A percentile compares a stretch with the other conserved stretches of the same genome.
phyloP scores from a whole-genome alignment of 2,329 filamentous ascomycete genomes.

The Phialophora verrucosa region DNA sequence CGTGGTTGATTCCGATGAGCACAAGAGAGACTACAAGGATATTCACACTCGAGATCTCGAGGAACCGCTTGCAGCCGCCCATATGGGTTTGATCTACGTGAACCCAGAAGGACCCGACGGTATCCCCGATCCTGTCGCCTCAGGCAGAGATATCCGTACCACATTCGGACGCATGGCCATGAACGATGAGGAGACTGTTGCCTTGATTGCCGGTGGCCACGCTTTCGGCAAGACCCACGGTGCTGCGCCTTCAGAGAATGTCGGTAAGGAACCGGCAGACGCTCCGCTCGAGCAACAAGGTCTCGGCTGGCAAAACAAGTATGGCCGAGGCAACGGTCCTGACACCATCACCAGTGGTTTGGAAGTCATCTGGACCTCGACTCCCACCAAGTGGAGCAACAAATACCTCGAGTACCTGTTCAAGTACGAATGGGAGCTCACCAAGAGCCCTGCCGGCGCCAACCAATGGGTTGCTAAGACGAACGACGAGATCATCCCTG shows the following conservation, averaged over 20 bases:
- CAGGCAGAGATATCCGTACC: conserved; percentile 73
- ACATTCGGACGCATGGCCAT: conserved; percentile 82
- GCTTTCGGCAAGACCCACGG: conserved; percentile 82
- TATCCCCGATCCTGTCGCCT: conserved; percentile 70
- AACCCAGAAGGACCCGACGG: conserved; percentile 80
- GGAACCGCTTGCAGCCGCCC: conserved; percentile 68
- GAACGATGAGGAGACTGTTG: conserved; percentile 82
- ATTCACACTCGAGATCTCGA: conserved; percentile 69
- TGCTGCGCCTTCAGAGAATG: conserved; percentile 66
- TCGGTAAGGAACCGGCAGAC: conserved; percentile 71
- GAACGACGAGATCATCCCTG: conserved; percentile 69
- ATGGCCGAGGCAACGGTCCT: conserved; percentile 69
- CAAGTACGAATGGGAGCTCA: conserved; percentile 77
- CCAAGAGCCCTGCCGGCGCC: conserved; percentile 75
- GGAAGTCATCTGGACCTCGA: conserved; percentile 80
- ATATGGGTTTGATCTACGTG: conserved; percentile 82
- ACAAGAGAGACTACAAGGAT: conserved; percentile 54
- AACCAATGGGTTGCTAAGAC: conserved; percentile 79
- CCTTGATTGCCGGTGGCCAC: conserved; percentile 78
- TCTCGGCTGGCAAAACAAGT: conserved; percentile 72
- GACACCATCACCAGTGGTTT: conserved; percentile 77
- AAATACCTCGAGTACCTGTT: conserved; percentile 76
- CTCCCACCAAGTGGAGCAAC: conserved; percentile 77
- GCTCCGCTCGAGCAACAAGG: conserved; percentile 70
- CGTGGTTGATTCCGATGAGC: conserved; percentile 50